Evolutionary conservation across 2,329 filamentous ascomycete species (phyloP).

Genomic region (Cercospora nicotianae): DNA sequence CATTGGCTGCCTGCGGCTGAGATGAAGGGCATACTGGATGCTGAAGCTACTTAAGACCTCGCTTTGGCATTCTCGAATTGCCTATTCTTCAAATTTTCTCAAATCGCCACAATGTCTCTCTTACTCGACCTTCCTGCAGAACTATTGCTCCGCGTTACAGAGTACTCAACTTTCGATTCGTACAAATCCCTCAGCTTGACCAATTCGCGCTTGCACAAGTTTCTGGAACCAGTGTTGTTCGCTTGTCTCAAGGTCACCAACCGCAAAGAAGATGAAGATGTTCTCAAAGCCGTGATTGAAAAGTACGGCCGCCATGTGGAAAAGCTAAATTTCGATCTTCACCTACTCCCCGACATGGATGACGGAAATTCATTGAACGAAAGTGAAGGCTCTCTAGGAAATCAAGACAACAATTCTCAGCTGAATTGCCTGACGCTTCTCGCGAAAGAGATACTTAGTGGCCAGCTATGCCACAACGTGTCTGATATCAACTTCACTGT

Average conservation of each 20-base stretch:
- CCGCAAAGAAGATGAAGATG: background rate
- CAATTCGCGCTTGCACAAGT: slow-evolving; percentile 6
- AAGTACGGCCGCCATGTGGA: slow-evolving; percentile 10
- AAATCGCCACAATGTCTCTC: background rate
- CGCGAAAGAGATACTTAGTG: background rate
- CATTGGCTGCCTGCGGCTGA: background rate
- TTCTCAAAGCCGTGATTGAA: background rate
- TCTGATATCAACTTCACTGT: background rate
- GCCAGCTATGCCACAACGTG: slow-evolving; percentile 2
- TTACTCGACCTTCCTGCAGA: slow-evolving; percentile 3
- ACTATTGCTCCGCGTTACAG: slow-evolving; percentile 9
- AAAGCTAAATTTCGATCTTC: slow-evolving; percentile 7
- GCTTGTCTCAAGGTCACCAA: slow-evolving; percentile 4
- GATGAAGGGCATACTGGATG: background rate
- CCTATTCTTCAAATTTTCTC: background rate
- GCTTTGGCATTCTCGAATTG: background rate
- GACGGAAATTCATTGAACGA: background rate
- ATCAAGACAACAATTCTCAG: background rate
- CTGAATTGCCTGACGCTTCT: background rate
- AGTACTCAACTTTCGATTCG: background rate
- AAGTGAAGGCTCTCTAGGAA: background rate
- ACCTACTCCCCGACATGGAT: background rate
- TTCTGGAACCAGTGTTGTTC: slow-evolving; percentile 9
- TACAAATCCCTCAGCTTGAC: slow-evolving; percentile 1
- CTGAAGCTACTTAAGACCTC: background rate